Evolutionary conservation across 805 yeast species (phyloP).

Genomic region (Teunomyces kruisii): DNA sequence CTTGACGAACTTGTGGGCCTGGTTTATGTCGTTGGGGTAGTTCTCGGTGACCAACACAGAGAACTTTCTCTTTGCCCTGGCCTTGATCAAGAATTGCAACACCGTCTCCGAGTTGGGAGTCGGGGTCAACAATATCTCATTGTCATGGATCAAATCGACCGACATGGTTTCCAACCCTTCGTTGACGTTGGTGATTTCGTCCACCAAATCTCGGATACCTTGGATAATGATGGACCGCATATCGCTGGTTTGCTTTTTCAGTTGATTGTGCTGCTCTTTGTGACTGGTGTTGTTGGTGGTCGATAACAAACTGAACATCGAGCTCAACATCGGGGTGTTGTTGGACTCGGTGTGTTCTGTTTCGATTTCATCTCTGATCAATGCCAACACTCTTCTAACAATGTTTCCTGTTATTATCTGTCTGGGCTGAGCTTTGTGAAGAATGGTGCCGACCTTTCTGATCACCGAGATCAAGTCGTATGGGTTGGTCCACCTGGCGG

Average conservation of each 20-base stretch:
- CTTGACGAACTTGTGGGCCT: slow-evolving; percentile 78
- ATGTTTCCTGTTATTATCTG: slow-evolving; percentile 90
- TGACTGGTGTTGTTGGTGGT: slow-evolving; percentile 33
- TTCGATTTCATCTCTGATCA: slow-evolving; percentile 83
- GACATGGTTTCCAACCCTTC: slow-evolving; percentile 91
- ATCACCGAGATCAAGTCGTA: slow-evolving; percentile 71
- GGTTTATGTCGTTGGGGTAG: slow-evolving; percentile 81
- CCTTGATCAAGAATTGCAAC: slow-evolving; percentile 78
- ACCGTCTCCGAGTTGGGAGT: slow-evolving; percentile 93
- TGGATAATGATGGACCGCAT: slow-evolving; percentile 84
- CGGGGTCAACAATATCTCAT: slow-evolving; percentile 83
- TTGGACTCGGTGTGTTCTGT: slow-evolving; percentile 22
- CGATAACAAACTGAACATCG: slow-evolving; percentile 86
- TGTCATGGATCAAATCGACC: slow-evolving; percentile 90
- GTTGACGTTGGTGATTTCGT: slow-evolving; percentile 84
- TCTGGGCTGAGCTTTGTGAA: slow-evolving; percentile 82
- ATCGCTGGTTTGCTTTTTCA: slow-evolving; percentile 54
- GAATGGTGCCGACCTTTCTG: slow-evolving; percentile 66
- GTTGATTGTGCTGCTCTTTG: slow-evolving; percentile 23
- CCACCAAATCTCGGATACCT: slow-evolving; percentile 88
- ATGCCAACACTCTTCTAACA: slow-evolving; percentile 81
- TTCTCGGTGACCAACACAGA: slow-evolving; percentile 90
- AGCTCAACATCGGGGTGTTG: slow-evolving; percentile 60
- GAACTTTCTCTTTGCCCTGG: slow-evolving; percentile 85
- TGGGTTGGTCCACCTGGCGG: slow-evolving; percentile 81